phyloP scores from a whole-genome alignment of 1,139 yeast species.

The Pichiaceae sp. region DNA sequence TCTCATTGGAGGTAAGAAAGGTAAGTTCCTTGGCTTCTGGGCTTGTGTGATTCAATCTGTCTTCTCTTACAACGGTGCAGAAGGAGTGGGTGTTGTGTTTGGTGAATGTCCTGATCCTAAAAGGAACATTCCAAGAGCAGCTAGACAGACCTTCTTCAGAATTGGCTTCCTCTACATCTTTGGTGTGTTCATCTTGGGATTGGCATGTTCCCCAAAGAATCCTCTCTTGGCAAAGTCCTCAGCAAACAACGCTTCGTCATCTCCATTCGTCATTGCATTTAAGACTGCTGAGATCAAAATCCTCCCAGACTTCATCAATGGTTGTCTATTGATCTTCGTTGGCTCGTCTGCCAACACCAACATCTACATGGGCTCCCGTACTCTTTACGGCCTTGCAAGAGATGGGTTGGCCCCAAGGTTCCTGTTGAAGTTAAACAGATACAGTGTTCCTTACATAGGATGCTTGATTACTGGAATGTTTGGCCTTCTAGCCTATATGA shows the following conservation, averaged over 20 bases:
- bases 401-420: slow-evolving; percentile 55
- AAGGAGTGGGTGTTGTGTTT: slow-evolving; percentile 71
- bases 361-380: slow-evolving; percentile 49
- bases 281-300: slow-evolving; percentile 25
- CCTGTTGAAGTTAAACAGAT: slow-evolving; percentile 45
- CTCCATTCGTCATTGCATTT: slow-evolving; percentile 44
- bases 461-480: slow-evolving; percentile 32
- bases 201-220: slow-evolving; percentile 32
- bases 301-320: slow-evolving; percentile 29
- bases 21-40: slow-evolving; percentile 43
- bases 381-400: slow-evolving; percentile 46
- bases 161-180: slow-evolving; percentile 36
- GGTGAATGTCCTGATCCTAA: too few relatives aligned
- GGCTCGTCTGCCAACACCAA: slow-evolving; percentile 32
- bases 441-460: slow-evolving; percentile 50
- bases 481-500: slow-evolving; percentile 27
- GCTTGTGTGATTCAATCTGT: slow-evolving; percentile 64
- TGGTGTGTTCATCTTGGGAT: slow-evolving; percentile 39
- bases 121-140: slow-evolving; percentile 38
- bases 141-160: slow-evolving; percentile 37
- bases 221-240: slow-evolving; percentile 24
- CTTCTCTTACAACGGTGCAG: slow-evolving; percentile 61
- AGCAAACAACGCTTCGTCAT: slow-evolving; percentile 24
- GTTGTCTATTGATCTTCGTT: slow-evolving; percentile 31
- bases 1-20: slow-evolving; percentile 39